These are phyloP conservation scores for Neurospora sublineolata DNA, from an alignment of 495 filamentous ascomycete species.

Conservation along the genomic window DNA sequence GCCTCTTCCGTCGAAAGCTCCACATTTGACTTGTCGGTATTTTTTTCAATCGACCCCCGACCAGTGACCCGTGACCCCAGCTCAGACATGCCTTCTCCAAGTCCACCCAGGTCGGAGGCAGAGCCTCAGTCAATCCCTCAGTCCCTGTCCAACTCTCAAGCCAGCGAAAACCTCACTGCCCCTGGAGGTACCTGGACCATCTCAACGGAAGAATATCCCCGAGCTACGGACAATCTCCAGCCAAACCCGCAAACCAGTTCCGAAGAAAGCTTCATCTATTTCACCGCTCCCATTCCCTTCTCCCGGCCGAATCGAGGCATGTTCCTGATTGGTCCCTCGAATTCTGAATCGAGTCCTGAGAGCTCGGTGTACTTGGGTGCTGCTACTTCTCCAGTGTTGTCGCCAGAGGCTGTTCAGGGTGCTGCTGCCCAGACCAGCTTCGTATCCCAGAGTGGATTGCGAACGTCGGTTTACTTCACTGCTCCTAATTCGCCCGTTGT, in stretches of 20 bases:
- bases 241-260: background rate
- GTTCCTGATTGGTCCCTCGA: background rate
- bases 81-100: background rate
- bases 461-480: background rate
- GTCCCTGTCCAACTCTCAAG: background rate
- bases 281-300: background rate
- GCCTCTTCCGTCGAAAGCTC: background rate
- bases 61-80: background rate
- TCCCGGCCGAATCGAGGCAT: background rate
- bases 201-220: background rate
- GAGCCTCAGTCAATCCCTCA: background rate
- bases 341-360: background rate
- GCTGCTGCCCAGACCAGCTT: background rate
- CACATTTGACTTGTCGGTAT: background rate
- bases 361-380: background rate
- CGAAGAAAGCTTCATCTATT: background rate
- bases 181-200: background rate
- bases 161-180: background rate
- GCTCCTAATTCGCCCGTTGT: background rate
- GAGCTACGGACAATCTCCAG: no score
- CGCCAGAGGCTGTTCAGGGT: background rate
- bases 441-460: background rate
- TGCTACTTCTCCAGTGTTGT: rapidly evolving
- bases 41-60: background rate
- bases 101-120: background rate